Conservation (phyloP, 495 filamentous ascomycete genomes). For the Xylaria acuta region DNA sequence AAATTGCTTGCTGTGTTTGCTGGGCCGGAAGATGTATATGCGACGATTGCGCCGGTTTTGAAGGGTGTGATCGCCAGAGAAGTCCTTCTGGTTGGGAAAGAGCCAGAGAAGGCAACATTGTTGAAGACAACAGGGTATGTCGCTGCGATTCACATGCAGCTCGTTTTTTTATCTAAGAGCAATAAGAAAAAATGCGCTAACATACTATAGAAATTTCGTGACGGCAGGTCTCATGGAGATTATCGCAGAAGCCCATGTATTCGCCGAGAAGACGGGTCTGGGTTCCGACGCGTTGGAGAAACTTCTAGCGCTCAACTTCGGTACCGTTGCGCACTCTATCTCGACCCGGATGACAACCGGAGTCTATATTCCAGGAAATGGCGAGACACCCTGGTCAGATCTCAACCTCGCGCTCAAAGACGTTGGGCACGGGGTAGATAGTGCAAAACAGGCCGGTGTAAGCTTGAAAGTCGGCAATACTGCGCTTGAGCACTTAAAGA, state of each 20-base stretch:
- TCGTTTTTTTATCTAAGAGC: not conserved
- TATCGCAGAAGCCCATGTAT: constrained; percentile 62
- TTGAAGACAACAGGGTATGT: constrained; percentile 25
- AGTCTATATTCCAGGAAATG: constrained; percentile 25
- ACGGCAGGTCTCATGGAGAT: constrained; percentile 47
- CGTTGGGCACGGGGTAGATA: constrained; percentile 28
- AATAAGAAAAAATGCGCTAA: not conserved
- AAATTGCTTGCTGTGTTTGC: constrained; percentile 46
- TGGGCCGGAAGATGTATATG: constrained; percentile 39
- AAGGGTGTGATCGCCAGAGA: constrained; percentile 44
- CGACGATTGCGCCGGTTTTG: constrained; percentile 42
- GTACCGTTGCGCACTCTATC: constrained; percentile 57
- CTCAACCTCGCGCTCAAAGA: constrained; percentile 33
- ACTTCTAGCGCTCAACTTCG: constrained; percentile 61
- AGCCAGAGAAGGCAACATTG: constrained; percentile 32
- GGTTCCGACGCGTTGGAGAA: constrained; percentile 56
- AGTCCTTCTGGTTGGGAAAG: constrained; percentile 42
- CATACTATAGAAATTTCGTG: constrained; percentile 20
- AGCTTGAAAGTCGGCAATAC: constrained; percentile 30
- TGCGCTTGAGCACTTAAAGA: constrained; percentile 29
- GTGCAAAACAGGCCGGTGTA: constrained; percentile 26
- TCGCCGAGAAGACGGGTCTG: constrained; percentile 61
- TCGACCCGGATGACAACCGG: constrained; percentile 46
- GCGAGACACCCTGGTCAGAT: constrained; percentile 27
- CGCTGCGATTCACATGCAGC: not conserved